Conservation (phyloP, 768 basidiomycete species). For the Basidioascus undulatus region DNA sequence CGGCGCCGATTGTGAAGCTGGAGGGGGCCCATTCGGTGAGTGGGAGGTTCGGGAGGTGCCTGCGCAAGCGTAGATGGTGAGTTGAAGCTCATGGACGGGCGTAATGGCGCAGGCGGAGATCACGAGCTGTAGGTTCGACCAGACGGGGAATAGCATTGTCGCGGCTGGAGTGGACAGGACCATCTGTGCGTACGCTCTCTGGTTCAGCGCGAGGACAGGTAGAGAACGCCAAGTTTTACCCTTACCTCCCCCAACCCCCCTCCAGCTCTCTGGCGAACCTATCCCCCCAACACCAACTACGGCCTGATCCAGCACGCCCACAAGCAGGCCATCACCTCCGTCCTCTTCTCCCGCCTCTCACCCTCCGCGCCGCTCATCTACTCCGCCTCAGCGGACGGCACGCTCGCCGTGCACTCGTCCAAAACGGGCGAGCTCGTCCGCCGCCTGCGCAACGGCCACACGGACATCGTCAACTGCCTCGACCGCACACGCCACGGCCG, state of each 20-base stretch:
- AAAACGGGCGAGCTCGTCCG: slow-evolving; percentile 58
- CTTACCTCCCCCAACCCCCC: neutral
- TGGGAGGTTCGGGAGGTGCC: slow-evolving; percentile 4
- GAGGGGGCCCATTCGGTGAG: slow-evolving; percentile 65
- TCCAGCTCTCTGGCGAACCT: slow-evolving; percentile 69
- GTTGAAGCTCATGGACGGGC: neutral
- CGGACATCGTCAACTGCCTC: slow-evolving; percentile 69
- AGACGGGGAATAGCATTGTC: slow-evolving; percentile 78
- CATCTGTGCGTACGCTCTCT: slow-evolving; percentile 39
- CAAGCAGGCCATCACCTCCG: slow-evolving; percentile 70
- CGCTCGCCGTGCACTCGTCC: slow-evolving; percentile 47
- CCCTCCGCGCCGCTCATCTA: slow-evolving; percentile 27
- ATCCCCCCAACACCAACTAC: slow-evolving; percentile 79
- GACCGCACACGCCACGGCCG: slow-evolving; percentile 67
- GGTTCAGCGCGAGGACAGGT: slow-evolving; percentile 9
- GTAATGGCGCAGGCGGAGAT: slow-evolving; percentile 41
- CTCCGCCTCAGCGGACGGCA: slow-evolving; percentile 76
- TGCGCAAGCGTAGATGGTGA: neutral
- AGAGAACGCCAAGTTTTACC: slow-evolving; percentile 7
- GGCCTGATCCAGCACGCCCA: slow-evolving; percentile 56
- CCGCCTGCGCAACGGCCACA: slow-evolving; percentile 68
- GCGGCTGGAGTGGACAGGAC: slow-evolving; percentile 74
- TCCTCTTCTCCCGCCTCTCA: slow-evolving; percentile 30
- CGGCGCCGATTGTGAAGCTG: slow-evolving; percentile 81
- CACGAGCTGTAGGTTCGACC: slow-evolving; percentile 75